Base-by-base conservation (phyloP, 495 filamentous ascomycete species). In the Neurospora hispaniola region DNA sequence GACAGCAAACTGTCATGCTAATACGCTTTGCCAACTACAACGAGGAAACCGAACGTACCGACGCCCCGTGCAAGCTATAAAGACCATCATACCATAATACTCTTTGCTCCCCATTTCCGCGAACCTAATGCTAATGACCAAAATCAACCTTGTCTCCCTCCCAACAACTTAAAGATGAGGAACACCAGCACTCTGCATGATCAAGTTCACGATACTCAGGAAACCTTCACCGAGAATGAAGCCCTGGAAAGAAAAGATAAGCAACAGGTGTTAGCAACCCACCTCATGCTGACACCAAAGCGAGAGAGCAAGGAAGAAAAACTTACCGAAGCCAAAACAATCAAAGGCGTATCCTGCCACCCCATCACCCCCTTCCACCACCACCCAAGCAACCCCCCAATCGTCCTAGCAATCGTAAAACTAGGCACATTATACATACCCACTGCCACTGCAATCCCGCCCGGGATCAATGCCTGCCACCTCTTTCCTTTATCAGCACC, bases 191-290 rank as follows among this genome's bases (percentile, higher is more conserved):
- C 93, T 95, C 48, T 96, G 93, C 77, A 99, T 86, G 11, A 91
- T 79, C 73, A 99, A 81, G 77, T 97, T 98, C 41, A 96, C 86
- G 77, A 99, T 97, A 78, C 96, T 98, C 71, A 97, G 79, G 74
- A 98, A 88, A 0, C 96, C 96, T 80, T 99, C 96, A 8, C 96
- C 96, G 27, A 99, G 82, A 75, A 99, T 97, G 71, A 98, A 87
- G 3, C 96, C 93, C 81, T 88, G 59, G 3, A 35, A 40, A 59
- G 42, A 42, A 35, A 11, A 20, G 42, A 14, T 18, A 44, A 43
- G 43, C 8, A 46, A 73, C 20, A 71, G 1, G 4, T 43, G 71
- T 76, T 41, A 75, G 71, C 59, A 40, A 78, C 69, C 43, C 68
- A 11, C 40, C 38, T 38, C 59, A 42, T 35, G 16, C 41, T 44